phyloP scores from a whole-genome alignment of 1,284 basidiomycete species.

The Ustilago nuda region DNA sequence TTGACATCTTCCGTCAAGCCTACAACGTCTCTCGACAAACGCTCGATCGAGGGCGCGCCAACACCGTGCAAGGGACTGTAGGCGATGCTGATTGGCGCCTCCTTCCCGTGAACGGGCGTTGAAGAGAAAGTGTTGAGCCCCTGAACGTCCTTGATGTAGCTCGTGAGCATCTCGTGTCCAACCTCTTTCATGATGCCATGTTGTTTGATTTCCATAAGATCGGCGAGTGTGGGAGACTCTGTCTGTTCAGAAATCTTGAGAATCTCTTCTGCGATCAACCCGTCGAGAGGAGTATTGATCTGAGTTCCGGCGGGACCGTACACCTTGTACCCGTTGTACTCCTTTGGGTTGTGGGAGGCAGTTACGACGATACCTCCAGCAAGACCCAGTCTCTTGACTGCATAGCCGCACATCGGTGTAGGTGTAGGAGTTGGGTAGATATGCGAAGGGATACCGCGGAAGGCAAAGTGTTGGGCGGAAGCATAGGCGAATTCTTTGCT shows the following conservation, averaged over 20 bases:
- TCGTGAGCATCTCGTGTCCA: slow-evolving; percentile 45
- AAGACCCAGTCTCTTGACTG: slow-evolving; percentile 55
- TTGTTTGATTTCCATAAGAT: slow-evolving; percentile 34
- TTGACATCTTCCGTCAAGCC: slow-evolving; percentile 44
- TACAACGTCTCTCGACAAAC: slow-evolving; percentile 39
- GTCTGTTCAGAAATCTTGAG: slow-evolving; percentile 40
- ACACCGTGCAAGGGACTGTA: slow-evolving; percentile 65
- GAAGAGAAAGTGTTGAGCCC: slow-evolving; percentile 25
- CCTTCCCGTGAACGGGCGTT: slow-evolving; percentile 14
- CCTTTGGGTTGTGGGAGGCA: slow-evolving; percentile 62
- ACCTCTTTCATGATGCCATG: slow-evolving; percentile 37
- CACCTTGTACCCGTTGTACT: slow-evolving; percentile 64
- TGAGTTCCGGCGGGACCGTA: slow-evolving; percentile 59
- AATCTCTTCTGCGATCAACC: slow-evolving; percentile 56
- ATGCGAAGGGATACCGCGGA: slow-evolving; percentile 46
- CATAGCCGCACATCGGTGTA: slow-evolving; percentile 60
- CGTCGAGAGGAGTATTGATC: slow-evolving; percentile 64
- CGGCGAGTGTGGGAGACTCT: slow-evolving; percentile 17
- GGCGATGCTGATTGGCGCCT: slow-evolving; percentile 44
- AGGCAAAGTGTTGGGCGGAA: slow-evolving; percentile 57
- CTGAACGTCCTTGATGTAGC: slow-evolving; percentile 51
- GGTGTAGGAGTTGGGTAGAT: slow-evolving; percentile 53
- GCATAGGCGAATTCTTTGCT: slow-evolving; percentile 54
- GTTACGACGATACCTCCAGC: slow-evolving; percentile 63
- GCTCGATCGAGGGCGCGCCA: slow-evolving; percentile 49